Conservation (phyloP, 805 yeast species). For the Hanseniaspora mollemarum region DNA sequence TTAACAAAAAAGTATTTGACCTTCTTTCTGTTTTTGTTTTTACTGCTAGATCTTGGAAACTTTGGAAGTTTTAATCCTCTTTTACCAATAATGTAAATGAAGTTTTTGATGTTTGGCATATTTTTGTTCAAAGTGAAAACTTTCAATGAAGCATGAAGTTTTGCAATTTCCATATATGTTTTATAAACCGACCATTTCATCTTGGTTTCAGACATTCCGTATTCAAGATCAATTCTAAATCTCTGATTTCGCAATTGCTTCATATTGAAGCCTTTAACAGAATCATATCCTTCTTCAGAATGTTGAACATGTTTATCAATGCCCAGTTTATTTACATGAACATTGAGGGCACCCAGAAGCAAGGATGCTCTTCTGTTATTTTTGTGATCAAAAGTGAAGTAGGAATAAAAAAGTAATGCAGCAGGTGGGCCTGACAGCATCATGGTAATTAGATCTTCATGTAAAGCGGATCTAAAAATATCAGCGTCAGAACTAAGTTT, state of each 20-base stretch:
- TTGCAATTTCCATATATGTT: conserved; percentile 58
- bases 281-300: conserved; percentile 26
- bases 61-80: conserved; percentile 26
- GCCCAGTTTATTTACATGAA: conserved; percentile 43
- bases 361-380: conserved; percentile 74
- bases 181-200: conserved; percentile 71
- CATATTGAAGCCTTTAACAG: background rate
- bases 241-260: conserved; percentile 23
- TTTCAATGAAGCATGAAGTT: conserved; percentile 58
- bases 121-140: conserved; percentile 39
- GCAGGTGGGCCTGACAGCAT: conserved; percentile 61
- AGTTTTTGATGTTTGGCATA: conserved; percentile 22
- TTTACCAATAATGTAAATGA: conserved; percentile 24
- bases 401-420: conserved; percentile 60
- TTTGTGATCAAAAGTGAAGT: conserved; percentile 63
- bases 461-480: conserved; percentile 7
- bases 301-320: conserved; percentile 33
- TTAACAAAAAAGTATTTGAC: conserved; percentile 7
- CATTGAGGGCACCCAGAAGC: conserved; percentile 57
- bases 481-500: background rate
- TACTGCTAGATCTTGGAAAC: conserved; percentile 20
- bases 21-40: conserved; percentile 2
- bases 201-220: conserved; percentile 73
- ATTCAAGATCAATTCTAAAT: conserved; percentile 66
- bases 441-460: conserved; percentile 37